Conservation (phyloP, 306 rosid species). For the Medicago lupulina region DNA sequence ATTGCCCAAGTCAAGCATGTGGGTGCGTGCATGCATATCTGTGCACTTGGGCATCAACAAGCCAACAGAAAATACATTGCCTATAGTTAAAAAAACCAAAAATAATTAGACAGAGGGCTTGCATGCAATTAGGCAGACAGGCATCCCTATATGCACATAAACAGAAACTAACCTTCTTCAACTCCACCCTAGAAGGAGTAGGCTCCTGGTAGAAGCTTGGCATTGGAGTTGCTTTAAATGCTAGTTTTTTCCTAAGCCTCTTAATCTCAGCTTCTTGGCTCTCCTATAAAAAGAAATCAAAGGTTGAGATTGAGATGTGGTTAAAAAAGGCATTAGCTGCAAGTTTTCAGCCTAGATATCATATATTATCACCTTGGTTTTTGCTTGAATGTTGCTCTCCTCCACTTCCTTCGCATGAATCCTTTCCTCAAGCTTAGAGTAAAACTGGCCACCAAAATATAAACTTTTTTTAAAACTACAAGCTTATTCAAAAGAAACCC, state of each 20-base stretch:
- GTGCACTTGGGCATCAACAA: constrained; percentile 1
- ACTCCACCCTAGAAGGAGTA: constrained; percentile 70
- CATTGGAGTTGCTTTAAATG: constrained; percentile 82
- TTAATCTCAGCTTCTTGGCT: constrained; percentile 81
- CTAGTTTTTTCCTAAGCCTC: constrained; percentile 67
- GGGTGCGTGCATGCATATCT: background rate
- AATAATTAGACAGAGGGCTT: constrained; percentile 6
- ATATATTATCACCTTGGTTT: constrained; percentile 74
- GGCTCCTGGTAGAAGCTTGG: constrained; percentile 87
- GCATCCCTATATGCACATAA: background rate
- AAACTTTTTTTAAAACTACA: background rate
- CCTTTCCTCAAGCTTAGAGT: constrained; percentile 94
- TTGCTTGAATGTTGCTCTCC: constrained; percentile 84
- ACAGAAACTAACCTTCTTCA: constrained; percentile 62
- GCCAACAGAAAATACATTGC: constrained; percentile 7
- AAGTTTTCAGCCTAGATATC: constrained; percentile 35
- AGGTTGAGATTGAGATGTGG: constrained; percentile 13
- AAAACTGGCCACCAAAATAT: constrained; percentile 72
- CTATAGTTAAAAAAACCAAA: background rate
- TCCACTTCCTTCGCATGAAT: constrained; percentile 94
- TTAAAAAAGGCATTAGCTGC: constrained; percentile 27
- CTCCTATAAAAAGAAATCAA: constrained; percentile 65
- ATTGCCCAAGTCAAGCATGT: constrained; percentile 1
- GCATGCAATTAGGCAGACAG: constrained; percentile 22
- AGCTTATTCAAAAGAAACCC: constrained; percentile 36